Evolutionary conservation across 176 grass and related monocot genomes (phyloP), one percentile per base, ranked within the genome.

Genomic region (Chloris gayana): DNA sequence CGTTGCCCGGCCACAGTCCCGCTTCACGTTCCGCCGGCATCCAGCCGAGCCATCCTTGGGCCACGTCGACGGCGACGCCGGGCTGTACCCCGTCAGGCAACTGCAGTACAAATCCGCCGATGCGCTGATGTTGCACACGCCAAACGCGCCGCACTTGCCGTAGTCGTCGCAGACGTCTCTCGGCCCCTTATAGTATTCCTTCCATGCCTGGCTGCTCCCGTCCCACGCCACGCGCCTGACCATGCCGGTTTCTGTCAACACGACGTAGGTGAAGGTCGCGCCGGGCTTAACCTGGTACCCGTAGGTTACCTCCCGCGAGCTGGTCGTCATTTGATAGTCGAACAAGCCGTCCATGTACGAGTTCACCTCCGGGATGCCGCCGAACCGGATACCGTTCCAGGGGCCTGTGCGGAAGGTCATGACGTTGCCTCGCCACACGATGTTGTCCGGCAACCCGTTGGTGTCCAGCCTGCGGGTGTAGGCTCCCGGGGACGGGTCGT

Each of bases 31-130:
- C 21, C 89, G 74, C 13, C 67, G 69, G 78, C 89, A 91, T 1
- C 80, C 85, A 13, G 26, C 77, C 6, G 77, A 67, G 70, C 50
- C 38, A 8, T 56, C 53, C 53, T 56, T 56, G 53, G 53, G 53
- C 30, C 79, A 83, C 34, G 26, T 51, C 39, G 7, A 58, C 4
- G 46, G 35, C 6, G 84, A 79, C 47, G 50, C 67, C 3, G 79
- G 79, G 38, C 54, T 73, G 67, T 87, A 91, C 26, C 89, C 89
- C 7, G 14, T 19, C 11, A 81, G 41, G 59, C 89, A 91, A 13
- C 5, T n/a, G 67, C 89, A 91, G 35, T 84, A 75, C 18, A 37
- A 32, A 2, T 34, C 24, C 24, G 74, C 27, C 60, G 74, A 31
- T 32, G 74, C 79, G 22, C 53, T 75, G 54, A 30, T 53, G 72